Percentiles rank a stretch among this genome's conserved stretches.
These are phyloP conservation scores for Dendrobium chrysotoxum DNA, from an alignment of 106 monocot species.

Conservation along the genomic window DNA sequence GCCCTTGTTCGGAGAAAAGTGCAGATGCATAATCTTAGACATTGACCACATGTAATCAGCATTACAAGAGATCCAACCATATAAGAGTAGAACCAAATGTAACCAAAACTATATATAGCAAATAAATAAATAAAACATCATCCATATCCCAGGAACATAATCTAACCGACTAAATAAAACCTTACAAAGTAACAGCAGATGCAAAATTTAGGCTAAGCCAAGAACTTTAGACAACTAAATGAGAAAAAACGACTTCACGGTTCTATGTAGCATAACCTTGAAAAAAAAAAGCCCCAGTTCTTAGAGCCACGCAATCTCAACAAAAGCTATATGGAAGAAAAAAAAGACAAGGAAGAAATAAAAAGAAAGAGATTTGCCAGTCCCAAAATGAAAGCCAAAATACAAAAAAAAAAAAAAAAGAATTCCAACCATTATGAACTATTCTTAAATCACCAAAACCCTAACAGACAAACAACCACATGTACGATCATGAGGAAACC, in stretches of 20 bases:
- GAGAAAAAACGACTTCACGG: no score
- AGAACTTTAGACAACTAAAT: no score
- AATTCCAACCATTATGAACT: background rate
- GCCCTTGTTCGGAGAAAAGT: background rate
- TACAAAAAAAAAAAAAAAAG: background rate
- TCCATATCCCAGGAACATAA: background rate
- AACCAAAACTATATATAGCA: background rate
- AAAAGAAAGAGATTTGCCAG: background rate
- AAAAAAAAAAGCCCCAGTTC: no score
- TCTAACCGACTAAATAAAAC: background rate
- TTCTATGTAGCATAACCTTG: no score
- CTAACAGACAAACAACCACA: background rate
- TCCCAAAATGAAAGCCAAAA: background rate
- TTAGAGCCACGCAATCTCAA: background rate
- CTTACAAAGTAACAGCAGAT: background rate
- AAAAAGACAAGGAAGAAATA: background rate
- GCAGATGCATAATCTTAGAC: background rate
- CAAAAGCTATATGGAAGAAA: background rate
- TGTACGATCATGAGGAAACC: background rate
- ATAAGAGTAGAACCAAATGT: background rate
- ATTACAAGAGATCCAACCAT: background rate
- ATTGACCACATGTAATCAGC: background rate
- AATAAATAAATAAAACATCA: background rate
- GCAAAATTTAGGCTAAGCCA: no score
- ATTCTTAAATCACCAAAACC: background rate